phyloP scores from a whole-genome alignment of 2,329 filamentous ascomycete species.

The Atkinsonella texensis region DNA sequence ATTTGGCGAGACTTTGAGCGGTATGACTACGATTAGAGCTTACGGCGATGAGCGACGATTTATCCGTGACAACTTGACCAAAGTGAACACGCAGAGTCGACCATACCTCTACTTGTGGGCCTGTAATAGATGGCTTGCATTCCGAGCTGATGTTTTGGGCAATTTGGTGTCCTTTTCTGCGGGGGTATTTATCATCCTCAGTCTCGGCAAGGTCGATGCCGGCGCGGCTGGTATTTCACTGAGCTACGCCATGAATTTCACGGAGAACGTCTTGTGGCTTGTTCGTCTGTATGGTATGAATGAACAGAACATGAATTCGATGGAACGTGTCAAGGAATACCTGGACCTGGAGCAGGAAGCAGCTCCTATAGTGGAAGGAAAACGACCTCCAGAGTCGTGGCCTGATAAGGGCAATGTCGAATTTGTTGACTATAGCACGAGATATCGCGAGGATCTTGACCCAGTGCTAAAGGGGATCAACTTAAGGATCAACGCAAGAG shows the following conservation, averaged over 20 bases:
- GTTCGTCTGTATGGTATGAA: slow-evolving; percentile 89
- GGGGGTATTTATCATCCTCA: slow-evolving; percentile 79
- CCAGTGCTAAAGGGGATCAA: slow-evolving; percentile 72
- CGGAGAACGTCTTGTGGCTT: slow-evolving; percentile 93
- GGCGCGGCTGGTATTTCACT: slow-evolving; percentile 88
- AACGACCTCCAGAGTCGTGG: slow-evolving; percentile 69
- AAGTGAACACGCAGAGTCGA: slow-evolving; percentile 81
- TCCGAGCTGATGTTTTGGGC: slow-evolving; percentile 82
- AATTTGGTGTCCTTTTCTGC: slow-evolving; percentile 90
- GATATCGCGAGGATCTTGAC: slow-evolving; percentile 79
- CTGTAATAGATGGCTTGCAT: slow-evolving; percentile 90
- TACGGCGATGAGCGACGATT: slow-evolving; percentile 93
- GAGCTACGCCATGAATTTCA: slow-evolving; percentile 93
- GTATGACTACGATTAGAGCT: slow-evolving; percentile 92
- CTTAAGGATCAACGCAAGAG: slow-evolving; percentile 73
- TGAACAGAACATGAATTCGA: slow-evolving; percentile 99
- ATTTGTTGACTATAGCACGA: slow-evolving; percentile 79
- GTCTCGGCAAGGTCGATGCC: slow-evolving; percentile 71
- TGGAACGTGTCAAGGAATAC: slow-evolving; percentile 95
- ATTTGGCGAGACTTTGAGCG: slow-evolving; percentile 88
- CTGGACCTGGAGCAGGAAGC: slow-evolving; percentile 94
- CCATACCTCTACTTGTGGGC: slow-evolving; percentile 97
- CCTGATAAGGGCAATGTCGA: slow-evolving; percentile 75
- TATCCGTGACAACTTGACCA: slow-evolving; percentile 76
- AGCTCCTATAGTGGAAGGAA: slow-evolving; percentile 61